Evolutionary conservation across 176 grass and related monocot genomes (phyloP).

Genomic region (Saccharum spontaneum): DNA sequence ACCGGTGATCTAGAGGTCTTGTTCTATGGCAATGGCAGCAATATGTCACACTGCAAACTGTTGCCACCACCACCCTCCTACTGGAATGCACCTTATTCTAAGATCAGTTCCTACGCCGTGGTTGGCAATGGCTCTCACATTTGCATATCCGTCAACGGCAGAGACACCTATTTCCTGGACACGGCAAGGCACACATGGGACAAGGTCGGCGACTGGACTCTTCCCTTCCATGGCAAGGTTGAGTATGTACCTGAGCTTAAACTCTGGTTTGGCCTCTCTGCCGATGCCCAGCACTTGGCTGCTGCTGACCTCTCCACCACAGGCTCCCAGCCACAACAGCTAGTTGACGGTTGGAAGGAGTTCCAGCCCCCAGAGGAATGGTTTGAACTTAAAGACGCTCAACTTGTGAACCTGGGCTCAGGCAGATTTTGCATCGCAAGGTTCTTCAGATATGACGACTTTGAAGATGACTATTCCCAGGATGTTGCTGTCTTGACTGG

Average conservation of each 20-base stretch:
- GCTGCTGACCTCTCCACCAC: too few relatives aligned
- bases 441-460: background rate
- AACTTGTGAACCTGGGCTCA: background rate
- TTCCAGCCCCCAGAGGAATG: too few relatives aligned
- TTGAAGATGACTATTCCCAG: background rate
- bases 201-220: too few relatives aligned
- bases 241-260: too few relatives aligned
- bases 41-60: background rate
- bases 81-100: too few relatives aligned
- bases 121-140: background rate
- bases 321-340: too few relatives aligned
- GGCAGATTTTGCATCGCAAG: constrained; percentile 10
- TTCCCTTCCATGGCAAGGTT: too few relatives aligned
- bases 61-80: background rate
- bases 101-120: background rate
- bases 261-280: too few relatives aligned
- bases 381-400: too few relatives aligned
- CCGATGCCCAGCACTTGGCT: too few relatives aligned
- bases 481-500: background rate
- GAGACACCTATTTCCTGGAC: background rate
- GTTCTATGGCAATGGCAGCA: background rate
- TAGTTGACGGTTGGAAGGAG: too few relatives aligned
- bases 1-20: background rate
- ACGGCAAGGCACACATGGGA: background rate
- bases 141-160: background rate